Percentiles rank a stretch among this genome's conserved stretches.
Conservation (phyloP, 306 rosid species). For the Aeschynomene evenia region DNA sequence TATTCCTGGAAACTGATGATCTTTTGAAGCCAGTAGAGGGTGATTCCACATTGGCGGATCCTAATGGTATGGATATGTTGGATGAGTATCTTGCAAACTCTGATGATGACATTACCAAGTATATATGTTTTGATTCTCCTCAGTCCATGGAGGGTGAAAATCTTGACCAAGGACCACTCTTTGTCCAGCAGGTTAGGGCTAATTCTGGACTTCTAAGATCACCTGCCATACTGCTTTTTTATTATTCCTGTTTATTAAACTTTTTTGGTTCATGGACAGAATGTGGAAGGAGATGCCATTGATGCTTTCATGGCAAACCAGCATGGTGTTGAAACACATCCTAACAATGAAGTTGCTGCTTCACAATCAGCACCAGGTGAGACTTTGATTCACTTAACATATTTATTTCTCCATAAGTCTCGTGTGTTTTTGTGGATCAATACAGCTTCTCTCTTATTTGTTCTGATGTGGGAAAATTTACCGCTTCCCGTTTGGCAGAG, state of each 20-base stretch:
- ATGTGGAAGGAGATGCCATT: not conserved
- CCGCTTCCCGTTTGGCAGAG: slow-evolving; percentile 38
- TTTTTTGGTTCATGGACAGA: slow-evolving; percentile 38
- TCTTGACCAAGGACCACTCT: slow-evolving; percentile 30
- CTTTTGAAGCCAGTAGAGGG: slow-evolving; percentile 39
- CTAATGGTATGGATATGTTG: slow-evolving; percentile 47
- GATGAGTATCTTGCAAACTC: slow-evolving; percentile 62
- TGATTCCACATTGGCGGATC: slow-evolving; percentile 38
- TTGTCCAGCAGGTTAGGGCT: slow-evolving; percentile 48
- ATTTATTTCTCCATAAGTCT: not conserved
- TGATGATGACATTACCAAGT: slow-evolving; percentile 50
- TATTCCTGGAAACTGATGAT: slow-evolving; percentile 70
- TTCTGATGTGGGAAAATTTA: not conserved
- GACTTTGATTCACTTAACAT: not conserved
- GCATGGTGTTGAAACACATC: slow-evolving; percentile 40
- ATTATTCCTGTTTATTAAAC: slow-evolving; percentile 6
- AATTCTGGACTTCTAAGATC: not conserved
- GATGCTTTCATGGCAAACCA: slow-evolving; percentile 18
- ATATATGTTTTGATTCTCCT: slow-evolving; percentile 55
- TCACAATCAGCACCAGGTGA: slow-evolving; percentile 51
- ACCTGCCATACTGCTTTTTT: slow-evolving; percentile 2
- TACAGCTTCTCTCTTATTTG: not conserved
- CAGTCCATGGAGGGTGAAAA: slow-evolving; percentile 38
- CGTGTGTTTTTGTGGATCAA: not conserved
- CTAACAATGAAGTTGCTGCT: slow-evolving; percentile 41